phyloP scores from a whole-genome alignment of 768 basidiomycete species.

The Russula emetica region DNA sequence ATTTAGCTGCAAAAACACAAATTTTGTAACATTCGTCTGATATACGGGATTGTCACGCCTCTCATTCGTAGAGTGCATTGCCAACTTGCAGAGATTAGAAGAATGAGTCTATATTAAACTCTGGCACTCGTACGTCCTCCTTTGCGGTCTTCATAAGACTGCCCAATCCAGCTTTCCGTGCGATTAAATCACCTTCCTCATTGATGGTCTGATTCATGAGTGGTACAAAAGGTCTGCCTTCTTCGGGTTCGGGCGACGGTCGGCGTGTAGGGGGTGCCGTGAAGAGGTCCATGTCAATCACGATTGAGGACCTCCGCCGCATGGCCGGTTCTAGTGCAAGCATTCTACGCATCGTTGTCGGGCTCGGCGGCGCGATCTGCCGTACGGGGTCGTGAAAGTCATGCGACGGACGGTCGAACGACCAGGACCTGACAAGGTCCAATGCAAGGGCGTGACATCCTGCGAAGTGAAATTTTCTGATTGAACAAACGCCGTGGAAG shows the following conservation, averaged over 20 bases:
- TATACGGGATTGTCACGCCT: conserved; percentile 1
- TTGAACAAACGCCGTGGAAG: conserved; percentile 1
- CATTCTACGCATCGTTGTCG: conserved; percentile 42
- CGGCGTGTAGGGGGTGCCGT: conserved; percentile 55
- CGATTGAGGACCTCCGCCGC: conserved; percentile 65
- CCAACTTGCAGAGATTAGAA: conserved; percentile 37
- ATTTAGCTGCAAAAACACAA: conserved; percentile 18
- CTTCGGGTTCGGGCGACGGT: conserved; percentile 44
- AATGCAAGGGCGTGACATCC: conserved; percentile 93
- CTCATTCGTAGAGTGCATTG: not conserved
- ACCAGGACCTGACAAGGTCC: conserved; percentile 86
- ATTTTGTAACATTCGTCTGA: conserved; percentile 22
- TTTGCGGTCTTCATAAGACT: conserved; percentile 89
- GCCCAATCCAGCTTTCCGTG: conserved; percentile 71
- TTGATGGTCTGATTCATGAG: conserved; percentile 35
- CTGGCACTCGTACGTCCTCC: conserved; percentile 77
- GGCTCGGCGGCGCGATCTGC: conserved; percentile 40
- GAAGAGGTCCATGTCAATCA: conserved; percentile 85
- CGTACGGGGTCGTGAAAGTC: conserved; percentile 30
- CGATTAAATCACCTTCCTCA: conserved; percentile 55
- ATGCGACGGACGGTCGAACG: conserved; percentile 75
- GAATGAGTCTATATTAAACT: conserved; percentile 85
- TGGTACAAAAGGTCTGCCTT: conserved; percentile 26
- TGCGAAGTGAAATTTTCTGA: conserved; percentile 34
- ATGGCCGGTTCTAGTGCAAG: conserved; percentile 50